Base-by-base conservation (phyloP, 192 early-diverging fungal genomes). In the Backusella mclennaniae region DNA sequence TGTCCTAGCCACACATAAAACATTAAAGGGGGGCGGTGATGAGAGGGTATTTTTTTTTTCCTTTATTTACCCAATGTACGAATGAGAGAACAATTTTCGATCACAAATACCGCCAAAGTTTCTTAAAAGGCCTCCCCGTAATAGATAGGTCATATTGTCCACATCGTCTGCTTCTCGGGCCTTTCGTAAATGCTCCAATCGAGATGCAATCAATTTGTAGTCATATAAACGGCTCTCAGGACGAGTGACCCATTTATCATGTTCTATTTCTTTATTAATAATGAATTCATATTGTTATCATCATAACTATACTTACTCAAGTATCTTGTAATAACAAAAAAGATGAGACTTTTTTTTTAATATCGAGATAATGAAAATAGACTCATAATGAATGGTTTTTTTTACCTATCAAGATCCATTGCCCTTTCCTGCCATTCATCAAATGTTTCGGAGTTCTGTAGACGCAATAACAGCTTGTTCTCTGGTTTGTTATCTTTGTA, bases 91-190 rank as follows among this genome's bases (percentile, higher is more conserved):
- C 33, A 94, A 73, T 35, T 86, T 83, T 31, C 82, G 81, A 71
- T 94, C 92, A 67, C 84, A 84, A 35, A 95, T 85, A 29, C 92
- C 93, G 26, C 92, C 93, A 49, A 93, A 79, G 75, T 94, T 95
- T 33, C 94, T 77, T 19, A 95, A 78, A 2, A 95, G 74, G 8
- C 92, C 91, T 31, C 80, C 80, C 31, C 80, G 29, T 44, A 94
- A 81, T 4, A 89, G 49, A 73, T 90, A 93, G 53, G 91, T 89
- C 84, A 93, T 84, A 23, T 77, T 75, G 3, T 79, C 74, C n/a
- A 89, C 79, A 73, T 93, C 89, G 29, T 87, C 78, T 17, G 81
- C 81, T 42, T 85, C 77, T 6, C 85, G 76, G 35, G 86, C 80
- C 3, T 81, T 77, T 26, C 83, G 81, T 15, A 92, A 72, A 69